Evolutionary conservation across 2,329 filamentous ascomycete genomes (phyloP).

Genomic region (Fragosphaeria purpurea): DNA sequence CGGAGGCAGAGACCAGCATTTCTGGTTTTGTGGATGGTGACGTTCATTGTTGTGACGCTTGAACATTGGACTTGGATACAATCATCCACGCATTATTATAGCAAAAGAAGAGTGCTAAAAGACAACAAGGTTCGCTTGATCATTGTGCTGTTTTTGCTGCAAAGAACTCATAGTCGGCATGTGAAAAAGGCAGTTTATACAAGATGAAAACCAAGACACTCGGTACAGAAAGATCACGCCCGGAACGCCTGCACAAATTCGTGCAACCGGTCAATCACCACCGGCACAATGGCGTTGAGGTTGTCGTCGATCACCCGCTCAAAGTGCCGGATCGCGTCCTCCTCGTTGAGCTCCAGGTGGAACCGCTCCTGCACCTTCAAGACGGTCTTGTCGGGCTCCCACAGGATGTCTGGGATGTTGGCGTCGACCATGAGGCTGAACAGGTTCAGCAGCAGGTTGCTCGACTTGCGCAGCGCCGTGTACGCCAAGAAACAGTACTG

Average conservation of each 20-base stretch:
- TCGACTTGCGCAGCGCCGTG: slow-evolving; percentile 78
- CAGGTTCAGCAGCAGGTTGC: slow-evolving; percentile 84
- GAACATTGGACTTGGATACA: too few relatives aligned
- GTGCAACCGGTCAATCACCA: slow-evolving; percentile 91
- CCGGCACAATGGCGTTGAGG: slow-evolving; percentile 78
- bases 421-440: slow-evolving; percentile 97
- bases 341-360: slow-evolving; percentile 81
- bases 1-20: too few relatives aligned
- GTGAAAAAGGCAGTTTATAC: too few relatives aligned
- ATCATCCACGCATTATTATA: too few relatives aligned
- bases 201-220: too few relatives aligned
- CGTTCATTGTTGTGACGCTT: too few relatives aligned
- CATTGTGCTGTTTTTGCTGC: too few relatives aligned
- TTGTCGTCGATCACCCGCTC: slow-evolving; percentile 87
- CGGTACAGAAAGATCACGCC: slow-evolving; percentile 32
- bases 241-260: slow-evolving; percentile 87
- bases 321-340: slow-evolving; percentile 81
- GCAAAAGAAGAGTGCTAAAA: too few relatives aligned
- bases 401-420: slow-evolving; percentile 88
- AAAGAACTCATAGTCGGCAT: too few relatives aligned
- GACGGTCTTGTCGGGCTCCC: slow-evolving; percentile 89
- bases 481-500: slow-evolving; percentile 95
- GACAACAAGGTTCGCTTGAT: too few relatives aligned
- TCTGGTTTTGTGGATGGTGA: too few relatives aligned
- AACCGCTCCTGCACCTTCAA: slow-evolving; percentile 92